Conservation (phyloP, 345 rosid genomes). For the Euphorbia pulcherrima region DNA sequence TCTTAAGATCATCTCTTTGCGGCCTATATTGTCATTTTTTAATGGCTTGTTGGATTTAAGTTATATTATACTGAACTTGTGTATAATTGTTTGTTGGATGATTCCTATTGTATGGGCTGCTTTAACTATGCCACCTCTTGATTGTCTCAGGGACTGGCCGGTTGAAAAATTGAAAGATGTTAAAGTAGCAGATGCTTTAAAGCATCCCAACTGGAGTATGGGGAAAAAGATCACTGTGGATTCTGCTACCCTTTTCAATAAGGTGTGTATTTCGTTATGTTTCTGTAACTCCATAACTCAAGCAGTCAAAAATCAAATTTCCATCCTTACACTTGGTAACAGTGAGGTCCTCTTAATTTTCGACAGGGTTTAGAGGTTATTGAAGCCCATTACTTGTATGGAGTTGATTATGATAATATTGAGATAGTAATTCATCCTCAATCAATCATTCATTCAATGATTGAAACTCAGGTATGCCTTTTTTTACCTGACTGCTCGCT, state of each 20-base stretch:
- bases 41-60: conserved; percentile 1
- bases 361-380: conserved; percentile 91
- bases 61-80: background rate
- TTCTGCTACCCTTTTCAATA: conserved; percentile 95
- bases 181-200: conserved; percentile 91
- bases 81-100: background rate
- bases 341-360: conserved; percentile 3
- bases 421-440: conserved; percentile 95
- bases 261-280: conserved; percentile 40
- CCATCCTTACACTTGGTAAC: background rate
- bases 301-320: background rate
- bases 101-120: background rate
- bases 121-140: conserved; percentile 22
- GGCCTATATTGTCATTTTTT: background rate
- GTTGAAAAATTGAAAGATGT: conserved; percentile 88
- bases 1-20: background rate
- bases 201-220: conserved; percentile 96
- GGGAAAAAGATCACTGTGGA: conserved; percentile 96
- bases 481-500: background rate
- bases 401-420: conserved; percentile 80
- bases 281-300: conserved; percentile 1
- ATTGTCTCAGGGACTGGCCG: conserved; percentile 67
- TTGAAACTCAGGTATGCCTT: conserved; percentile 80
- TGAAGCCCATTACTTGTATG: conserved; percentile 94
- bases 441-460: conserved; percentile 86